Base-by-base conservation (phyloP, 805 yeast genomes). In the Blastobotrys robertii region DNA sequence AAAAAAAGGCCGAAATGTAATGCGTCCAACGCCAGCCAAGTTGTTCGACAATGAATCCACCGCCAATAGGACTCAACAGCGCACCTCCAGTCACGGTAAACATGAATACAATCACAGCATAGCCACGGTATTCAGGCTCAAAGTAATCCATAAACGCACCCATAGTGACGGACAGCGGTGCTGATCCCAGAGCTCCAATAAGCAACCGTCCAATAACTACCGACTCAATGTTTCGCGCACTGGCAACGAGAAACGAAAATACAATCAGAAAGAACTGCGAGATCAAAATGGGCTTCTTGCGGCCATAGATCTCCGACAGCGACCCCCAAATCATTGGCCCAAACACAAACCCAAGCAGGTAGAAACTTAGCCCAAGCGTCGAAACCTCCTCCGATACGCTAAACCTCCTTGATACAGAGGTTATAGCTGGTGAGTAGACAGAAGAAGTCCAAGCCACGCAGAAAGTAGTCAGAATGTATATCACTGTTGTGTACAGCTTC, bases 271-370 rank as follows among this genome's bases (percentile, higher is more conserved):
- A 70, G 19, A 79, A 64, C 6, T 71, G 58, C 2, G 82, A 72
- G 3, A 73, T 50, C 1, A 79, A 49, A 38, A 79, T 52, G 5
- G 80, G 74, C n/a, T 71, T 61, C 56, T 74, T 72, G 59, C 94
- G 71, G 38, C 92, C 90, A 52, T 69, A 80, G 34, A 81, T 54
- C 57, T 82, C 90, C 11, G 84, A 77, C 15, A 81, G 59, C 14
- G 88, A 87, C 22, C 86, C 92, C 79, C 85, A 84, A 32, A 81
- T 55, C 44, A 84, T 69, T 1, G 95, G 94, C 13, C 94, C 92
- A 2, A 84, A 72, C 1, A 94, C 94, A 62, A 84, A 84, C 14
- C 94, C 94, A 38, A 82, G 59, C 15, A 84, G 88, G 54, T 73
- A 85, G 13, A 84, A 66, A 0, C 94, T 76, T 8, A 84, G 70